phyloP scores from a whole-genome alignment of 1,284 basidiomycete genomes.

The Apiotrichum brassicae region DNA sequence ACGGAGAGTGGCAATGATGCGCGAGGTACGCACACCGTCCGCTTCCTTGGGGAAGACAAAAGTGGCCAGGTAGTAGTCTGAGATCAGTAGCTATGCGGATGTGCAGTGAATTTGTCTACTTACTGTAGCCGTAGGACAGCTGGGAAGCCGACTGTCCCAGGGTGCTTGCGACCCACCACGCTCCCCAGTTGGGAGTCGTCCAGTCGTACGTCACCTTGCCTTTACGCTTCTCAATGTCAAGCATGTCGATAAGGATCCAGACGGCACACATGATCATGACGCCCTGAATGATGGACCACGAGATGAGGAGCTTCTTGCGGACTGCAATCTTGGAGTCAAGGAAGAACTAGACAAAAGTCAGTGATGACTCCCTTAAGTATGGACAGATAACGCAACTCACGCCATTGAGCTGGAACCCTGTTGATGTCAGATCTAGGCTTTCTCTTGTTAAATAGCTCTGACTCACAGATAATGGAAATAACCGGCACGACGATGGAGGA shows the following conservation, averaged over 20 bases:
- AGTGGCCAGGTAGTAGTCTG: constrained; percentile 17
- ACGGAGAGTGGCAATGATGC: constrained; percentile 23
- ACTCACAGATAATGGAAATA: constrained; percentile 21
- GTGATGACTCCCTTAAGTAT: too few relatives aligned
- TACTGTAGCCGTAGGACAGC: constrained; percentile 16
- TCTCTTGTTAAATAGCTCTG: background rate
- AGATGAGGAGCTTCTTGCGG: constrained; percentile 26
- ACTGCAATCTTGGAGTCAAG: constrained; percentile 33
- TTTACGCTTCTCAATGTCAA: constrained; percentile 11
- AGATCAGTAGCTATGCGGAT: too few relatives aligned
- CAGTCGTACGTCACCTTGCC: constrained; percentile 24
- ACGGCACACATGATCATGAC: constrained; percentile 3
- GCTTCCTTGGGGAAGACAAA: constrained; percentile 19
- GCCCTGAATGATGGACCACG: constrained; percentile 26
- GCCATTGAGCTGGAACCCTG: constrained; percentile 36
- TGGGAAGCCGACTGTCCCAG: constrained; percentile 12
- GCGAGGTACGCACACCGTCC: constrained; percentile 12
- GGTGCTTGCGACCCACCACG: constrained; percentile 32
- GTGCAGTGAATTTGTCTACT: background rate
- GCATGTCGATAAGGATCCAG: constrained; percentile 36
- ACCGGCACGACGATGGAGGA: constrained; percentile 41
- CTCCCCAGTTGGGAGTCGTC: constrained; percentile 27
- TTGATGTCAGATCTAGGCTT: background rate
- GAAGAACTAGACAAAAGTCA: constrained; percentile 15
- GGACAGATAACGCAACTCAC: background rate